Base-by-base conservation (phyloP, 164 flowering plant genomes). In the Vitis labrusca region DNA sequence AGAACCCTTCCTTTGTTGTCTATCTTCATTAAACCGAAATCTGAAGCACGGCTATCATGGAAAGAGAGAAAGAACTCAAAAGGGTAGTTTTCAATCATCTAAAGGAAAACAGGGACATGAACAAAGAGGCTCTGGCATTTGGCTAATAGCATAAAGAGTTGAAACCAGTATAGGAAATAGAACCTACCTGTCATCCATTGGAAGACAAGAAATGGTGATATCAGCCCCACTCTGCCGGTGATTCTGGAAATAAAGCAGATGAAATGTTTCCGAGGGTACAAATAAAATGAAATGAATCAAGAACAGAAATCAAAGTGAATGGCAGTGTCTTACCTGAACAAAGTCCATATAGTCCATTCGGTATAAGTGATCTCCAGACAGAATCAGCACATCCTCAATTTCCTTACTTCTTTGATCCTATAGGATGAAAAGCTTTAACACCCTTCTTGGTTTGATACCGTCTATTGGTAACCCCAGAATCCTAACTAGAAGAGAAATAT, bases 261-360 rank as follows among this genome's bases (percentile, higher is more conserved):
- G 1, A 23, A 23, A 6, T 37, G 44, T 37, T 37, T 37, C 44
- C 7, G 6, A 37, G 7, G 5, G 44, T 6, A 37, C 44, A 5
- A 37, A 37, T 37, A 10, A 71, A 65, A 37, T 37, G 13, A 71
- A 65, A 74, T 63, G 1, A 44, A 52, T 55, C 3, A 12, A 32
- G 62, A 58, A 27, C 37, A 27, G 10, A 50, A 73, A 11, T 27
- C 47, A 37, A 52, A 61, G 14, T n/a, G 17, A 50, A 58, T 48
- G 9, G 66, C 14, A 10, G 3, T 65, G 16, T 8, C 71, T 54
- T 74, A 89, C 98, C 86, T 90, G 97, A 68, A 92, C 80, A 70
- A 91, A 95, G 77, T 95, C 94, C 98, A 91, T 86, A 63, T 90
- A 95, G 71, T 93, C 97, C 99, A 95, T 95, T 51, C 98, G 77